Base-by-base conservation (phyloP, 495 filamentous ascomycete species). In the Neurospora intermedia region DNA sequence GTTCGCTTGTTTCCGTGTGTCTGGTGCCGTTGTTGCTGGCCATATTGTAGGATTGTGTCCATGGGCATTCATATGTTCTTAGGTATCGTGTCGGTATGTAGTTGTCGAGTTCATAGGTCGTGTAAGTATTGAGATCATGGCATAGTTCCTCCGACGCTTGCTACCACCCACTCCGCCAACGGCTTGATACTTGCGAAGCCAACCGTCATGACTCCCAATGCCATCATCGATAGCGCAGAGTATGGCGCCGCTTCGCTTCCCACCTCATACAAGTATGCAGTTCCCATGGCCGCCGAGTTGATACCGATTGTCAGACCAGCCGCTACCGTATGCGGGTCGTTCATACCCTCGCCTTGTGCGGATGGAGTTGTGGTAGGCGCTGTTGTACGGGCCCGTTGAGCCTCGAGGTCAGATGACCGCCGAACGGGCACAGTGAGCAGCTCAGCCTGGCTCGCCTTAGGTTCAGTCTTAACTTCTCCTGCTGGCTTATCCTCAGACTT, bases 241-340 rank as follows among this genome's bases (percentile, higher is more conserved):
- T 84, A 84, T 40, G 85, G 84, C 16, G 81, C 83, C 18, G 84
- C 83, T n/a, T 81, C 81, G 74, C 83, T 85, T 41, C 80, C 74
- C 9, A 77, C 75, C 73, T 86, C 85, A 42, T 86, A 85, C 35
- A 86, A 74, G 54, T 84, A 82, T 2, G 85, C 80, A 11, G 84
- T 85, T 11, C 85, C 85, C 84, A 86, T 86, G 3, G 85, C 85
- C 31, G 85, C 85, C 4, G 83, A 82, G 73, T 86, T 86, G 74
- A 85, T 82, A 39, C 85, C 85, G 54, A 85, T 79, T 3, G 82
- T 82, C 10, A 85, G 77, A 54, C 85, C 85, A 10, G 83, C 80
- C 6, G 83, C 83, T 13, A 86, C 81, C 2, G 79, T 77, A 10
- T 69, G 38, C 6, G 77, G 78, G 15, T 82, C 80, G 6, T 76